Evolutionary conservation across 805 yeast genomes (phyloP).

Genomic region (Cyberlindnera galapagoensis): DNA sequence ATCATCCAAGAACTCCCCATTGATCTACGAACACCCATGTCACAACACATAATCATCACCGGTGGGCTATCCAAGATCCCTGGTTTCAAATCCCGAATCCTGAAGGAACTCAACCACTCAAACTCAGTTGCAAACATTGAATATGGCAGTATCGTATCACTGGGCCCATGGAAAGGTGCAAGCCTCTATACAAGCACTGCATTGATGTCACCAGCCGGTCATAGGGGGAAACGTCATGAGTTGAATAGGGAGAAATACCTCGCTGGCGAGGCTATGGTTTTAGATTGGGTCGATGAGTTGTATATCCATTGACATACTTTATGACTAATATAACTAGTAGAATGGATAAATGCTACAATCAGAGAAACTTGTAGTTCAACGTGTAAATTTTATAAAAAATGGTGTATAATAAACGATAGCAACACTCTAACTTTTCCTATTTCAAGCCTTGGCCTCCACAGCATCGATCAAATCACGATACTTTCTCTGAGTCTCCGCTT

Average conservation of each 20-base stretch:
- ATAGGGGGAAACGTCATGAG: constrained; percentile 10
- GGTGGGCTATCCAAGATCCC: constrained; percentile 21
- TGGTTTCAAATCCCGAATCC: constrained; percentile 17
- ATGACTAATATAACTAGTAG: too few species aligned
- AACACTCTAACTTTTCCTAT: too few species aligned
- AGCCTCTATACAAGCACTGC: constrained; percentile 22
- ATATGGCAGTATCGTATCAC: constrained; percentile 7
- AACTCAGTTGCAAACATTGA: neutral
- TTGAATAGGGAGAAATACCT: constrained; percentile 20
- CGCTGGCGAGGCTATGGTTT: constrained; percentile 11
- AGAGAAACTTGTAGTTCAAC: too few species aligned
- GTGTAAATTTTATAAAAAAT: too few species aligned
- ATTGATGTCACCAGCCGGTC: constrained; percentile 10
- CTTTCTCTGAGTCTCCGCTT: constrained; percentile 72
- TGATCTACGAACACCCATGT: constrained; percentile 14
- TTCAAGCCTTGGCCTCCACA: constrained; percentile 28
- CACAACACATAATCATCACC: constrained; percentile 17
- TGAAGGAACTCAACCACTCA: constrained; percentile 11
- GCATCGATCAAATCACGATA: constrained; percentile 66
- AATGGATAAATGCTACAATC: too few species aligned
- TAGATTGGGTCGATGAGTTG: constrained; percentile 20
- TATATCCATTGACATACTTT: too few species aligned
- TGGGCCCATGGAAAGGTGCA: constrained; percentile 24
- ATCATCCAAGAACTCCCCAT: constrained; percentile 8
- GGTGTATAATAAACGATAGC: too few species aligned